Base-by-base conservation (phyloP, 2,329 filamentous ascomycete genomes). In the Colletotrichum agaves region DNA sequence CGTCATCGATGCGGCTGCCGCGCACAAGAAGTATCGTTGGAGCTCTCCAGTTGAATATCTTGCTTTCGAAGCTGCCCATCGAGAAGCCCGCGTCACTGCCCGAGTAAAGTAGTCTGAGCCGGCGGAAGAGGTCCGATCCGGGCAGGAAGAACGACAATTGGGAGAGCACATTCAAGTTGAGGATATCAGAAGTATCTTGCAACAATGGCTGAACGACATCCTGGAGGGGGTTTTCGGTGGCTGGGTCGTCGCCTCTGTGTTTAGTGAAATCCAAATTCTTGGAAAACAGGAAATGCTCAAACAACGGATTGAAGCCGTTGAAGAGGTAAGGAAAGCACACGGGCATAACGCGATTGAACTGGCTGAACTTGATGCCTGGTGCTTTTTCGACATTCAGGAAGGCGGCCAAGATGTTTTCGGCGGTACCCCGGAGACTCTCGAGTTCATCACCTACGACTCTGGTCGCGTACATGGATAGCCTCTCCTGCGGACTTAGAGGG, bases 251-350 rank as follows among this genome's bases (percentile, higher is more conserved):
- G 17, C 75, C 75, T 50, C 82, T 84, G 50, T 79, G 82, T 73
- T 85, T 88, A 3, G 86, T 87, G 59, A 92, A 85, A 71, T 92
- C 88, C 21, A 93, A 81, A 70, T 90, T 90, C 72, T 90, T 91
- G 27, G 90, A 91, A 72, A 93, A 94, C 27, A 93, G 83, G 71
- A 94, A 93, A 74, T 90, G 89, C 71, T 93, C 90, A 75, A 93
- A 93, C 1, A 94, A 79, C 1, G 88, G 84, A 69, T 87, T 88
- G 70, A 93, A 85, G 0, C 90, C 89, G 60, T 85, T 81, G 74
- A 94, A 93, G 1, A 94, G 78, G 72, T 88, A 88, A 1, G 91
- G 90, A 59, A 91, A 83, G 50, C 86, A 86, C 35, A 83, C 79
- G 10, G 88, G 85, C 61, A 92, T 80, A 35, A 90, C 83, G 5